phyloP scores from a whole-genome alignment of 1,284 basidiomycete species.

The Ganoderma multipileum region DNA sequence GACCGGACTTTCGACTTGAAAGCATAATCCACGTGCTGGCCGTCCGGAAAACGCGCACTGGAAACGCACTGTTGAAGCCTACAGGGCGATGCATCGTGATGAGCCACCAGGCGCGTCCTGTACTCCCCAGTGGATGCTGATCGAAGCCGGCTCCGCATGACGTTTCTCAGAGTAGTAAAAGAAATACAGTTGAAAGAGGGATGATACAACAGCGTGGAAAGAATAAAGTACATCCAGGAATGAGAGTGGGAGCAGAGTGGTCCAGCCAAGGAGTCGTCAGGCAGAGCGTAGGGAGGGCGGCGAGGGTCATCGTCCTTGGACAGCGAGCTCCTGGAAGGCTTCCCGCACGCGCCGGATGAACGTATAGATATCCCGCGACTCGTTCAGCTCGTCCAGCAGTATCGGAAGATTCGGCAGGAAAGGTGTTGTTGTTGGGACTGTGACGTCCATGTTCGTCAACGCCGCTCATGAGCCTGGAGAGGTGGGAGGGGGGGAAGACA shows the following conservation, averaged over 20 bases:
- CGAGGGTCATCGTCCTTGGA: constrained; percentile 25
- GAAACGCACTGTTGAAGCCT: background rate
- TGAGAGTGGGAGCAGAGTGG: background rate
- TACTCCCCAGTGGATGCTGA: background rate
- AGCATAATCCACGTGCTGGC: background rate
- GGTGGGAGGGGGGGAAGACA: constrained; percentile 24
- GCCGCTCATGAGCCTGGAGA: background rate
- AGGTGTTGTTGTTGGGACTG: constrained; percentile 76
- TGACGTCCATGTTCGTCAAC: background rate
- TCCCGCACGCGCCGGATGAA: constrained; percentile 67
- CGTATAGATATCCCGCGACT: constrained; percentile 62
- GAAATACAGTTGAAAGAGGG: background rate
- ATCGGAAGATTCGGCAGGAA: constrained; percentile 66
- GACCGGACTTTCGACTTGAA: background rate
- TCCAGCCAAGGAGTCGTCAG: background rate
- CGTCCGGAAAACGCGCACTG: background rate
- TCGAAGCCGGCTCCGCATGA: too few species aligned
- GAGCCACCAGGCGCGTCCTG: background rate
- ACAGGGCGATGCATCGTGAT: background rate
- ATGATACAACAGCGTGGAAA: background rate
- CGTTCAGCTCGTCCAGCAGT: constrained; percentile 69
- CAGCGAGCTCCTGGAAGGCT: constrained; percentile 44
- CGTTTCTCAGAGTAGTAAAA: background rate
- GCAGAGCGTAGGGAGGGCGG: background rate
- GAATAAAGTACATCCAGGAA: background rate